Conservation (phyloP, 164 flowering plant species). For the Macadamia integrifolia region DNA sequence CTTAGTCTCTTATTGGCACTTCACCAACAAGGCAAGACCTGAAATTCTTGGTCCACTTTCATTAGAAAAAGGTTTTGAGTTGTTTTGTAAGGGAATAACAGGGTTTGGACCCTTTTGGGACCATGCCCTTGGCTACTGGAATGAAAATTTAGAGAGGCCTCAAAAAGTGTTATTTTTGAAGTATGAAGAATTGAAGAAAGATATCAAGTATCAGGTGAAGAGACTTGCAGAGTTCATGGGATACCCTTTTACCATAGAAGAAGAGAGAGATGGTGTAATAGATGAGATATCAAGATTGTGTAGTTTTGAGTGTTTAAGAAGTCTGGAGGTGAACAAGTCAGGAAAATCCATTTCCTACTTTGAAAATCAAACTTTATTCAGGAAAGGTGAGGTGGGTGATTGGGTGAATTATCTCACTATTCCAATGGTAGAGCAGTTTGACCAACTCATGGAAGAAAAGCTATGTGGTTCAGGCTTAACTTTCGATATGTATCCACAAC, state of each 20-base stretch:
- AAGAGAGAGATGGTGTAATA: constrained; percentile 15
- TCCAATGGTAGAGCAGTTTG: constrained; percentile 7
- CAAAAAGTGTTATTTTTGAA: constrained; percentile 11
- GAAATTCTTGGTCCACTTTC: neutral
- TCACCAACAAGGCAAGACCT: neutral
- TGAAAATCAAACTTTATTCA: constrained; percentile 2
- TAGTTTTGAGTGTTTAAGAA: constrained; percentile 20
- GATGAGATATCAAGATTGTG: constrained; percentile 9
- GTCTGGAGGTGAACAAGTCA: constrained; percentile 13
- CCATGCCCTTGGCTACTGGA: constrained; percentile 17
- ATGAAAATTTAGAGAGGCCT: constrained; percentile 15
- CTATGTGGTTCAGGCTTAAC: constrained; percentile 1
- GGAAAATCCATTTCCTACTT: neutral
- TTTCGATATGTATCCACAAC: neutral
- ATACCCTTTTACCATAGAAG: constrained; percentile 9
- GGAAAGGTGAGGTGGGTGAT: constrained; percentile 17
- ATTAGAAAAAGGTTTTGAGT: constrained; percentile 18
- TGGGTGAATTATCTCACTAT: constrained; percentile 10
- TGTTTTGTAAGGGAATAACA: constrained; percentile 16
- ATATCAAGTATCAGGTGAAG: constrained; percentile 1
- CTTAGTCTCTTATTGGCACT: constrained; percentile 22
- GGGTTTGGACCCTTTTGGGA: constrained; percentile 22
- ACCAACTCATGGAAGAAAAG: constrained; percentile 8
- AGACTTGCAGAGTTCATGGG: constrained; percentile 19
- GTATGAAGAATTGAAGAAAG: constrained; percentile 15